Evolutionary conservation across 108 stramenopile genomes (phyloP).

Genomic region (Mayamaea pseudoterrestris): DNA sequence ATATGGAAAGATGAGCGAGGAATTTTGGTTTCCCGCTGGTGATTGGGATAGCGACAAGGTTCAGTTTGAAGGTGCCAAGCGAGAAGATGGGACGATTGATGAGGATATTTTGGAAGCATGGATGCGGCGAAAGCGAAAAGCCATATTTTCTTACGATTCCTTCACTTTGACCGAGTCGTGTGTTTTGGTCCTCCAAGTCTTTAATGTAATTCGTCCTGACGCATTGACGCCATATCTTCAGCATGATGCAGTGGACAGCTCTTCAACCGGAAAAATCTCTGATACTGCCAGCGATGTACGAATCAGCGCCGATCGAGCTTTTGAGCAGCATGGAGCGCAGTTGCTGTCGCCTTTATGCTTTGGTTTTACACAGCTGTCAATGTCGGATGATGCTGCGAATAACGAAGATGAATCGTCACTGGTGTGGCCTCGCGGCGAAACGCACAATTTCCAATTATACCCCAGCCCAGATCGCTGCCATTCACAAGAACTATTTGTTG

Average conservation of each 20-base stretch:
- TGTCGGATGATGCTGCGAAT: no score
- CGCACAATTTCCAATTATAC: background rate
- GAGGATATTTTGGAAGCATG: constrained; percentile 21
- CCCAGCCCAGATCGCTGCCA: background rate
- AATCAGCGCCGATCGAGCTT: constrained; percentile 3
- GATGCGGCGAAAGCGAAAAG: constrained; percentile 51
- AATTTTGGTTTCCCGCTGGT: constrained; percentile 77
- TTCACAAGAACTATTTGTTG: background rate
- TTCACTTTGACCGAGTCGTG: constrained; percentile 15
- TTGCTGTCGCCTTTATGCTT: constrained; percentile 59
- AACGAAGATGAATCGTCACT: background rate
- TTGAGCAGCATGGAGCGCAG: constrained; percentile 35
- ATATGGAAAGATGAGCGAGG: constrained; percentile 64
- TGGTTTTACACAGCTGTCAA: constrained; percentile 37
- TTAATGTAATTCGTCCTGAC: constrained; percentile 27
- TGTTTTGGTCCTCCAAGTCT: constrained; percentile 57
- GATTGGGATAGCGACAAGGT: constrained; percentile 41
- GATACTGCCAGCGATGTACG: constrained; percentile 6
- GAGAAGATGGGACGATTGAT: constrained; percentile 13
- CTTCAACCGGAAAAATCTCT: background rate
- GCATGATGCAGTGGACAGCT: no score
- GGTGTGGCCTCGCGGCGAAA: background rate
- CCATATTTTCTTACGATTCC: constrained; percentile 64
- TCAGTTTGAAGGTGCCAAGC: constrained; percentile 4
- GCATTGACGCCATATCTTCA: constrained; percentile 4